Evolutionary conservation across 129 eudicot genomes (phyloP), one percentile per base, ranked within the genome.

Genomic region (Escallonia rubra): DNA sequence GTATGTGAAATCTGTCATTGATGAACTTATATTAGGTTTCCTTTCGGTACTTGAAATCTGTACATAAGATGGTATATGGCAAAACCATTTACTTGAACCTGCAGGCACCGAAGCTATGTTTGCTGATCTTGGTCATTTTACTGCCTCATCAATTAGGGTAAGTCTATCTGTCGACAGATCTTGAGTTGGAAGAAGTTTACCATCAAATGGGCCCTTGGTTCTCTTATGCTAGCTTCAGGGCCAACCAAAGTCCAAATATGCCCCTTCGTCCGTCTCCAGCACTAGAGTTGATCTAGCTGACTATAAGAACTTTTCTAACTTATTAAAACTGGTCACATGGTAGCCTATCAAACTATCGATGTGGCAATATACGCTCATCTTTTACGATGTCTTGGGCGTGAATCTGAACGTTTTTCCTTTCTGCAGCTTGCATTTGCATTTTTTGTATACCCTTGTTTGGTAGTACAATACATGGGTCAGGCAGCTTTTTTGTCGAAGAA

Each of bases 401-500:
- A 47, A 70, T 59, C 67, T 41, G 8, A 73, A 7, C 38, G 55
- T 66, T 59, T 44, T 74, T 54, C 64, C 45, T 74, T 7, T 59
- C 23, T 85, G 81, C 90, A 93, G 98, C 81, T 93, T 67, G 96
- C 95, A 38, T 93, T 93, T 70, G 65, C 82, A 50, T 61, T 59
- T 34, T 60, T 79, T 10, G 80, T 93, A 73, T 89, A 93, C 80
- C 98, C 98, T 61, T 86, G 91, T 63, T 82, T 93, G 80, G 89
- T 89, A 13, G 80, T 93, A 62, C 96, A 89, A 77, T 93, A 93
- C 78, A 89, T 93, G 98, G 98, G 98, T 57, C 98, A 89, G 83
- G 98, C 96, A 63, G 98, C 98, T 58, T 93, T 73, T 78, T 71
- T 86, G 78, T 89, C 96, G 42, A 86, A 84, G 67, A 93, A 93